Percentiles rank a stretch among this genome's conserved stretches.
phyloP scores from a whole-genome alignment of 2,329 filamentous ascomycete genomes.

The Neofusicoccum sp. region DNA sequence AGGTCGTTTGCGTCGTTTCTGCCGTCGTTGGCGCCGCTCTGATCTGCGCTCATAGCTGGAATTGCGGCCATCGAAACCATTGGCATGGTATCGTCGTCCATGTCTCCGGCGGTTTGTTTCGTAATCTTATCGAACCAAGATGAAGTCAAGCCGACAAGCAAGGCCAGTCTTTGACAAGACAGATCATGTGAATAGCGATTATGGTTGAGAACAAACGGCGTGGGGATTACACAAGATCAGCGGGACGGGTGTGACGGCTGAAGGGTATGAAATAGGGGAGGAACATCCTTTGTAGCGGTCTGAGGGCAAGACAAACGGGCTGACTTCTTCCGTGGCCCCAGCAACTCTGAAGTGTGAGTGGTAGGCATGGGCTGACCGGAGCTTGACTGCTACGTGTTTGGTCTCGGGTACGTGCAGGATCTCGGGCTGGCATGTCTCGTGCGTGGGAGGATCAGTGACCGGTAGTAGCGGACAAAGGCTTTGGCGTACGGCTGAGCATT shows the following conservation, averaged over 20 bases:
- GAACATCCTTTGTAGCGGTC: not conserved
- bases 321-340: not conserved
- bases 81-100: not conserved
- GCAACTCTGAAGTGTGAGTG: not conserved
- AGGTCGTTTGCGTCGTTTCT: not conserved
- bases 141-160: not conserved
- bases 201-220: too few species aligned
- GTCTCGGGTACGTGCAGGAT: slow-evolving; percentile 5
- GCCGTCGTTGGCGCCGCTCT: not conserved
- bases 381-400: not conserved
- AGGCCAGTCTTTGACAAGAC: too few species aligned
- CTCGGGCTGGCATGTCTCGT: too few species aligned
- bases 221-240: not conserved
- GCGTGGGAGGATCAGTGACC: too few species aligned
- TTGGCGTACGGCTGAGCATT: too few species aligned
- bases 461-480: too few species aligned
- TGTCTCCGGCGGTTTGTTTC: not conserved
- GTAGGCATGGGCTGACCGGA: not conserved
- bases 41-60: not conserved
- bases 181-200: not conserved
- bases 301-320: not conserved
- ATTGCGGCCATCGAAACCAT: not conserved
- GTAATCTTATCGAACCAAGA: not conserved
- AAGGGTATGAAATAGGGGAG: not conserved
- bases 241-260: not conserved